Percentiles rank a stretch among this genome's conserved stretches.
Conservation (phyloP, 495 filamentous ascomycete genomes). For the Podospora pseudopauciseta region DNA sequence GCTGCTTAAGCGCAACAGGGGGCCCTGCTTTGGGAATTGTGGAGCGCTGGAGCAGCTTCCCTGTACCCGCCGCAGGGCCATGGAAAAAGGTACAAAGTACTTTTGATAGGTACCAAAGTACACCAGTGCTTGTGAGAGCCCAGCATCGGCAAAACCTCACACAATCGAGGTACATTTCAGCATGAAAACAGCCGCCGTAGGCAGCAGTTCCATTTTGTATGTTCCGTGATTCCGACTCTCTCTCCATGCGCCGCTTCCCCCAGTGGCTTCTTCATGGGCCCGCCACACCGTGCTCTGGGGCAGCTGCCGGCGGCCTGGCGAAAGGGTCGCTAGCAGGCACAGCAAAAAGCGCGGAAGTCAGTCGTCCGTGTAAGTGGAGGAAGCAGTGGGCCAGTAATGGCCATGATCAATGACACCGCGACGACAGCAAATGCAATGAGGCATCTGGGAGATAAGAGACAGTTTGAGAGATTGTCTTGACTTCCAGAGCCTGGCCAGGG, state of each 20-base stretch:
- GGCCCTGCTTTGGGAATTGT: constrained; percentile 21
- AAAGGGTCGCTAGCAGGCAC: not conserved
- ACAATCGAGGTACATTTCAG: not conserved
- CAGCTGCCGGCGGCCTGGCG: not conserved
- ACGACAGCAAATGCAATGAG: constrained; percentile 2
- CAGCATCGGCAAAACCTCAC: not conserved
- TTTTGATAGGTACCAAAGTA: constrained; percentile 3
- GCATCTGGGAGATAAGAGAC: not conserved
- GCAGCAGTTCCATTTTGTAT: not conserved
- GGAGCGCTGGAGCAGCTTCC: constrained; percentile 26
- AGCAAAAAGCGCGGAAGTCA: not conserved
- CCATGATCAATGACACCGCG: not conserved
- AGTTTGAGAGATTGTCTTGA: not conserved
- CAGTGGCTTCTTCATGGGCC: not conserved
- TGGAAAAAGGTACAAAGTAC: constrained; percentile 1
- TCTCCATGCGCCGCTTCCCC: constrained; percentile 2
- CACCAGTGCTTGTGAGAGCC: constrained; percentile 14
- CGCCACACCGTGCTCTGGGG: not conserved
- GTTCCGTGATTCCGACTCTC: not conserved
- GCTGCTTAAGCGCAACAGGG: constrained; percentile 16
- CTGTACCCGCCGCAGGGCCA: constrained; percentile 8
- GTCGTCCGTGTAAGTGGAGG: not conserved
- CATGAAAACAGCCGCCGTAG: not conserved
- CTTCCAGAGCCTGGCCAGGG: not conserved
- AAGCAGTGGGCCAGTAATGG: constrained; percentile 6